These are phyloP conservation scores for Rhizopus sp. DNA, from an alignment of 371 early-diverging fungal species.

Conservation along the genomic window DNA sequence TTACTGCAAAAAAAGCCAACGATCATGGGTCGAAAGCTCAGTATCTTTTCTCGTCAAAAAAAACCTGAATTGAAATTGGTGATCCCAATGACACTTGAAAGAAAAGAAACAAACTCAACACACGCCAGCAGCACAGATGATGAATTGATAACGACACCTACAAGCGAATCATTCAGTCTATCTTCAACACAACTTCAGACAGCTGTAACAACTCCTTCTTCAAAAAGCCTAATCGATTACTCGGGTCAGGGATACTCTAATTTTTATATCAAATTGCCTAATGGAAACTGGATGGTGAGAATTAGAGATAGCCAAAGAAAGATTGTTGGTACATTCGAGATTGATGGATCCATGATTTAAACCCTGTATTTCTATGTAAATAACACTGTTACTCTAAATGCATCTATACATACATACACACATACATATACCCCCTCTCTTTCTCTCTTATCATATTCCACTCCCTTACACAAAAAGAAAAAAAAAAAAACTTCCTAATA, in stretches of 20 bases:
- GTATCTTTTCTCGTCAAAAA: slow-evolving; percentile 3
- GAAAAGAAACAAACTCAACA: background rate
- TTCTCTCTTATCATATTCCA: no score
- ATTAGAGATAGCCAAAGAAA: slow-evolving; percentile 32
- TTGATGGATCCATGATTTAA: slow-evolving; percentile 40
- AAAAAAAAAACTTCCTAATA: no score
- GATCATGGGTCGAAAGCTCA: slow-evolving; percentile 7
- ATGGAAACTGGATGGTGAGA: slow-evolving; percentile 41
- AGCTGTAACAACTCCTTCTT: slow-evolving; percentile 7
- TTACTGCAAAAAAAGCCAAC: slow-evolving; percentile 14
- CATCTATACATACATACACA: background rate
- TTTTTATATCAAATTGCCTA: slow-evolving; percentile 38
- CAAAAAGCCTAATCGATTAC: slow-evolving; percentile 9
- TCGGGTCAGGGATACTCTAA: slow-evolving; percentile 33
- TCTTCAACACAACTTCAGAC: slow-evolving; percentile 4
- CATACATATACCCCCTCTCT: background rate
- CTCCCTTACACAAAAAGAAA: no score
- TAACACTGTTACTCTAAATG: background rate
- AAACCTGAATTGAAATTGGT: slow-evolving; percentile 5
- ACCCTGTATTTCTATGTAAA: background rate
- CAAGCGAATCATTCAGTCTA: background rate
- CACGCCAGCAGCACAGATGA: background rate
- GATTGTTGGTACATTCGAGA: slow-evolving; percentile 39
- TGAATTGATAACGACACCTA: slow-evolving; percentile 2
- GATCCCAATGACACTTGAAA: slow-evolving; percentile 5